A percentile compares a stretch with the other conserved stretches of the same genome.
These are phyloP conservation scores for Albatrellus sp. DNA, from an alignment of 1,284 basidiomycete species.

Conservation along the genomic window DNA sequence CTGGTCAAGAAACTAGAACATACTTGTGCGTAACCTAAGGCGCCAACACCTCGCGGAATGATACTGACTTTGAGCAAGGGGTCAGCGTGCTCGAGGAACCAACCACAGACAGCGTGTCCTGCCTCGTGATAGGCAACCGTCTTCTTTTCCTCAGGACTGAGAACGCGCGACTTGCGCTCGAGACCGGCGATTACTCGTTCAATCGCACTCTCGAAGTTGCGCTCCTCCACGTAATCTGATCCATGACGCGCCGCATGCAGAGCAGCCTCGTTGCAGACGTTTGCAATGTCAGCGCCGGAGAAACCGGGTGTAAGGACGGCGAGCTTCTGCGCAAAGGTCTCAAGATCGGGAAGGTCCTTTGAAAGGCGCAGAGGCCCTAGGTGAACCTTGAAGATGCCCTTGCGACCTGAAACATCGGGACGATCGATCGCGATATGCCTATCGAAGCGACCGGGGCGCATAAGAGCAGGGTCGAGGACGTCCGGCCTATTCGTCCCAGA, in stretches of 20 bases:
- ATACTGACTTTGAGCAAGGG: slow-evolving; percentile 97
- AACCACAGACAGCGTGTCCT: slow-evolving; percentile 95
- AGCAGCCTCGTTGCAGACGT: slow-evolving; percentile 97
- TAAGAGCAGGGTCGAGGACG: slow-evolving; percentile 87
- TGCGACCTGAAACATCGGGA: slow-evolving; percentile 88
- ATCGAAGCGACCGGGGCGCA: slow-evolving; percentile 97
- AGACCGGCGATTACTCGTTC: slow-evolving; percentile 97
- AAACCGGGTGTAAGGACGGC: slow-evolving; percentile 96
- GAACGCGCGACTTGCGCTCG: slow-evolving; percentile 89
- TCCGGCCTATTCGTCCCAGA: slow-evolving; percentile 97
- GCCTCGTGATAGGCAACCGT: slow-evolving; percentile 99
- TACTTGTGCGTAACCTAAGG: slow-evolving; percentile 92
- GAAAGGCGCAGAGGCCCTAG: slow-evolving; percentile 74
- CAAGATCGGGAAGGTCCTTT: slow-evolving; percentile 42
- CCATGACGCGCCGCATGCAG: slow-evolving; percentile 85
- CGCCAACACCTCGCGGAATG: slow-evolving; percentile 92
- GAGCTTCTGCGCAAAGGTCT: slow-evolving; percentile 78
- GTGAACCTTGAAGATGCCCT: slow-evolving; percentile 92
- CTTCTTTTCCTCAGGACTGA: slow-evolving; percentile 95
- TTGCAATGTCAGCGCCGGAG: slow-evolving; percentile 97
- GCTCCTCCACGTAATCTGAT: slow-evolving; percentile 70
- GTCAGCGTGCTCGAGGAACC: slow-evolving; percentile 97
- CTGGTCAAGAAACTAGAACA: slow-evolving; percentile 10
- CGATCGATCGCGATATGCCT: slow-evolving; percentile 93
- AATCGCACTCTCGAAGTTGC: slow-evolving; percentile 94